Conservation (phyloP, 1,284 basidiomycete species). For the Marasmius tenuissimus region DNA sequence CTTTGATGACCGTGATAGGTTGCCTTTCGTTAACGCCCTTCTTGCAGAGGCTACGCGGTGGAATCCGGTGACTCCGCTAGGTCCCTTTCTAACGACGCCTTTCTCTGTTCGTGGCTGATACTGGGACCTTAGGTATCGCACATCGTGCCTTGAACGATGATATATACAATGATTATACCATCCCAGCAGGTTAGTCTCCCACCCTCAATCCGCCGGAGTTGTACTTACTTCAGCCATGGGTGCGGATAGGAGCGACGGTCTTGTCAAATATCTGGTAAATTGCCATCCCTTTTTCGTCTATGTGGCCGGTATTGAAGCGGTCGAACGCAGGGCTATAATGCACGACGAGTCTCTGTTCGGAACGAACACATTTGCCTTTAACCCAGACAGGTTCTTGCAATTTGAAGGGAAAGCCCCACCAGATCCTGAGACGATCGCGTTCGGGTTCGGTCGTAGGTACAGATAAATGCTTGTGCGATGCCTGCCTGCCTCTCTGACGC, state of each 20-base stretch:
- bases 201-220: neutral
- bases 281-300: neutral
- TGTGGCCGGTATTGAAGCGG: neutral
- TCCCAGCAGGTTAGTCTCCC: neutral
- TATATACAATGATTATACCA: neutral
- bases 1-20: constrained; percentile 28
- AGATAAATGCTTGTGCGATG: too few relatives aligned
- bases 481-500: too few relatives aligned
- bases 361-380: neutral
- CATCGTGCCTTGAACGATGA: neutral
- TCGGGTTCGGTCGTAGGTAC: neutral
- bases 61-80: neutral
- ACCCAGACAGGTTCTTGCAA: neutral
- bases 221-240: neutral
- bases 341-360: neutral
- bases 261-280: neutral
- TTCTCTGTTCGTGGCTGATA: neutral
- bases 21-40: constrained; percentile 32
- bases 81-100: neutral
- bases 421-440: neutral
- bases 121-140: neutral
- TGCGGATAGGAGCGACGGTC: neutral
- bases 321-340: neutral
- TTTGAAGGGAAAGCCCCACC: neutral
- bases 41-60: constrained; percentile 15